A percentile compares a stretch with the other conserved stretches of the same genome.
Evolutionary conservation across 2,329 filamentous ascomycete species (phyloP).

Genomic region (Fusarium graminum): DNA sequence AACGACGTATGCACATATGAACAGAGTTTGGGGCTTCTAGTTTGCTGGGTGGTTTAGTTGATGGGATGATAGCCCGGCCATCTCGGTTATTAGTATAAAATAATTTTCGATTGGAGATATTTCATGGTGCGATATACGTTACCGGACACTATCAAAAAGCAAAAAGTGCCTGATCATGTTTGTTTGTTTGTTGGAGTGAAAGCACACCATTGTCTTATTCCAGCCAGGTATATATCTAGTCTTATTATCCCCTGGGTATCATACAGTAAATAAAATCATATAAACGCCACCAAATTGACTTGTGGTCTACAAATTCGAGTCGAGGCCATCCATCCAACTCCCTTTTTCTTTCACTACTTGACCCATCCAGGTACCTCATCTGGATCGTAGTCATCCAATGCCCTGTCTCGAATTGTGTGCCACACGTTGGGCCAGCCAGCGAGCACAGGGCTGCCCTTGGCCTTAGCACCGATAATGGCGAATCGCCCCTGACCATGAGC

Average conservation of each 20-base stretch:
- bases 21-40: slow-evolving; percentile 26
- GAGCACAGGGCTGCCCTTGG: slow-evolving; percentile 70
- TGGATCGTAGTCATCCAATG: slow-evolving; percentile 70
- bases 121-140: slow-evolving; percentile 38
- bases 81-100: slow-evolving; percentile 37
- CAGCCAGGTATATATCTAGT: slow-evolving; percentile 8
- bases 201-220: slow-evolving; percentile 2
- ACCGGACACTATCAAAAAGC: slow-evolving; percentile 25
- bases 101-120: slow-evolving; percentile 44
- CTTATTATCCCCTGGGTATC: slow-evolving; percentile 39
- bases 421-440: slow-evolving; percentile 84
- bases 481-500: slow-evolving; percentile 82
- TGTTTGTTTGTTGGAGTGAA: slow-evolving; percentile 1
- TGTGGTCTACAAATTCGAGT: slow-evolving; percentile 11
- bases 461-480: slow-evolving; percentile 83
- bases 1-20: slow-evolving; percentile 49
- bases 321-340: slow-evolving; percentile 3
- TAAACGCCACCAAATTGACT: slow-evolving; percentile 26
- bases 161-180: slow-evolving; percentile 41
- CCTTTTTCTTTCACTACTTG: slow-evolving; percentile 52
- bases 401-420: slow-evolving; percentile 73
- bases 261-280: slow-evolving; percentile 30
- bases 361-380: slow-evolving; percentile 82
- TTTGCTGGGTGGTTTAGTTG: slow-evolving; percentile 30
- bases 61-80: slow-evolving; percentile 35